Evolutionary conservation across 2,329 filamentous ascomycete species (phyloP).

Genomic region (Alternaria sp.): DNA sequence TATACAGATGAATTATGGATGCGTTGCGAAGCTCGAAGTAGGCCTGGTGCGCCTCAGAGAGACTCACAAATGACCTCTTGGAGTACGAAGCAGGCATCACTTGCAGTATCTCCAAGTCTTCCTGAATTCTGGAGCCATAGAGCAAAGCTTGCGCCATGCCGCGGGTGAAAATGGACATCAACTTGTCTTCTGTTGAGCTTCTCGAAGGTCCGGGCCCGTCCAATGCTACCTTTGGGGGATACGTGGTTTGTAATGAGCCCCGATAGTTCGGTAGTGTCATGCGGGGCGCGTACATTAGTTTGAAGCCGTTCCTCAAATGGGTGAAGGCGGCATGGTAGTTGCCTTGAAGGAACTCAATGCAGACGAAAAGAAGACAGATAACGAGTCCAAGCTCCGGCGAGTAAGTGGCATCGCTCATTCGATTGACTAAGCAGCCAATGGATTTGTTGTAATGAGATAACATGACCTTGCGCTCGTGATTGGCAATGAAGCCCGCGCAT

Average conservation of each 20-base stretch:
- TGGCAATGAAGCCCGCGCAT: conserved; percentile 12
- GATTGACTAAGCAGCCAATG: conserved; percentile 44
- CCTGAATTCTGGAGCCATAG: conserved; percentile 22
- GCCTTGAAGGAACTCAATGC: conserved; percentile 53
- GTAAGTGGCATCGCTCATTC: conserved; percentile 39
- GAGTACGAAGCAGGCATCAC: neutral
- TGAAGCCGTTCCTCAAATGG: conserved; percentile 56
- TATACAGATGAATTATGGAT: conserved; percentile 17
- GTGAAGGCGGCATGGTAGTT: conserved; percentile 49
- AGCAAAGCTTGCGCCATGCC: conserved; percentile 24
- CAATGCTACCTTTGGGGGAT: neutral
- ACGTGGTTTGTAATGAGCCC: neutral
- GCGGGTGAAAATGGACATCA: conserved; percentile 31
- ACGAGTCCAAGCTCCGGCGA: conserved; percentile 49
- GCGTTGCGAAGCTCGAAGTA: conserved; percentile 31
- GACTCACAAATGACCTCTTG: conserved; percentile 5
- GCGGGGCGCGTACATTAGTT: neutral
- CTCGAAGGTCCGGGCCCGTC: neutral
- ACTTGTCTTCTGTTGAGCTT: conserved; percentile 19
- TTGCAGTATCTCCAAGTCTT: conserved; percentile 7
- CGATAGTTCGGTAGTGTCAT: neutral
- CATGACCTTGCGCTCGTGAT: conserved; percentile 29
- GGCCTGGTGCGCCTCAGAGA: conserved; percentile 25
- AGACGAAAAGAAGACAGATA: conserved; percentile 53
- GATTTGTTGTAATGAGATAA: conserved; percentile 53